Conservation (phyloP, 2,329 filamentous ascomycete species). For the Pseudomassariella vexata region DNA sequence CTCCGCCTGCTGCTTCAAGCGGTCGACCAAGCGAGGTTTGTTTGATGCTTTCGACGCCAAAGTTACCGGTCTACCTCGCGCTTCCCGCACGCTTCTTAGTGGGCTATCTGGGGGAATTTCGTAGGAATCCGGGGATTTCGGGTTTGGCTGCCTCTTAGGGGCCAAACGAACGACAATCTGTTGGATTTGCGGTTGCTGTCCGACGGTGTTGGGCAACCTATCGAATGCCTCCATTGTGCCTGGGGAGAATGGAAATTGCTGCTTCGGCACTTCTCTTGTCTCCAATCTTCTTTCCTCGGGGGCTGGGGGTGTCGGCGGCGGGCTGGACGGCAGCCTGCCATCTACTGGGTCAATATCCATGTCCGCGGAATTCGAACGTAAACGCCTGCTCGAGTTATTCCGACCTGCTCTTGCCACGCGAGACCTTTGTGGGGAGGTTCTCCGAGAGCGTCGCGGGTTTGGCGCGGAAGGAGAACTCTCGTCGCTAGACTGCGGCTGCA, state of each 20-base stretch:
- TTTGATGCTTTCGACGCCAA: slow-evolving; percentile 9
- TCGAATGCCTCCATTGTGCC: slow-evolving; percentile 11
- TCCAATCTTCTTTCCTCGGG: slow-evolving; percentile 9
- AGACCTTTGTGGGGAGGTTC: slow-evolving; percentile 10
- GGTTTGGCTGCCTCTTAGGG: slow-evolving; percentile 10
- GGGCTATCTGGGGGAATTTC: too few relatives aligned
- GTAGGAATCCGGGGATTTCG: slow-evolving; percentile 10
- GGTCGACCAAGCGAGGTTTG: slow-evolving; percentile 22
- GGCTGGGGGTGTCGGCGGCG: slow-evolving; percentile 21
- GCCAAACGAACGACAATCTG: slow-evolving; percentile 23
- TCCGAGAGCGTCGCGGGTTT: slow-evolving; percentile 15
- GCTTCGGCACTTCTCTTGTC: slow-evolving; percentile 3
- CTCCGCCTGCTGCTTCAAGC: slow-evolving; percentile 20
- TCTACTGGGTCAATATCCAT: slow-evolving; percentile 13
- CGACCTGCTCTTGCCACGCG: slow-evolving; percentile 5
- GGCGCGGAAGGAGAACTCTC: slow-evolving; percentile 10
- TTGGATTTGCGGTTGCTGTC: slow-evolving; percentile 10
- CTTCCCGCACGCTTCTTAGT: too few relatives aligned
- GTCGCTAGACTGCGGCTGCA: too few relatives aligned
- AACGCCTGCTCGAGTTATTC: slow-evolving; percentile 9
- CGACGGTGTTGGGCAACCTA: slow-evolving; percentile 6
- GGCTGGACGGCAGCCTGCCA: slow-evolving; percentile 21
- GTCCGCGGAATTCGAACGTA: slow-evolving; percentile 12
- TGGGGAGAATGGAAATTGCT: slow-evolving; percentile 7
- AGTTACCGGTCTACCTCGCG: too few relatives aligned